Evolutionary conservation across 768 basidiomycete genomes (phyloP).

Genomic region (Suillus variegatus): DNA sequence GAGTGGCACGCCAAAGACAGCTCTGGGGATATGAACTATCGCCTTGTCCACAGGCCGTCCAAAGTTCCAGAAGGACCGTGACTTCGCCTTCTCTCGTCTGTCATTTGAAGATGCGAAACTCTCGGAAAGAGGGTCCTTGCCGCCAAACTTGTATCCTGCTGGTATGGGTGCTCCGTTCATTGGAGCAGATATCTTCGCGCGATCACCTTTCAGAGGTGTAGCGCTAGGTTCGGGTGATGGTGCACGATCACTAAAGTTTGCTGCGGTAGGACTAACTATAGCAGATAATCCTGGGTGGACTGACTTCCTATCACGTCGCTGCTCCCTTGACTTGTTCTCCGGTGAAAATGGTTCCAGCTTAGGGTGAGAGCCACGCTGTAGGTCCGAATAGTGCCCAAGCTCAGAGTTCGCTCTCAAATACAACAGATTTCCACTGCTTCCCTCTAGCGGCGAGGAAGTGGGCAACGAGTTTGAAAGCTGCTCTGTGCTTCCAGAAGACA

Average conservation of each 20-base stretch:
- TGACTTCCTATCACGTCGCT: conserved; percentile 59
- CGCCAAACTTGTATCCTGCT: conserved; percentile 86
- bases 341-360: conserved; percentile 50
- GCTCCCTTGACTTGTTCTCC: conserved; percentile 54
- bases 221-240: conserved; percentile 52
- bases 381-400: conserved; percentile 77
- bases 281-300: conserved; percentile 59
- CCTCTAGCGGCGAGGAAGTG: conserved; percentile 45
- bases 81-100: conserved; percentile 90
- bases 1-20: conserved; percentile 87
- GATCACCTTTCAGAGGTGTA: conserved; percentile 57
- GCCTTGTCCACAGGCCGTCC: conserved; percentile 58
- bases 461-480: conserved; percentile 65
- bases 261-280: conserved; percentile 44
- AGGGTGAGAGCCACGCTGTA: conserved; percentile 34
- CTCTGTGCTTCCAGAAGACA: conserved; percentile 48
- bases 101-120: conserved; percentile 48
- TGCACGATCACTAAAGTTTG: conserved; percentile 36
- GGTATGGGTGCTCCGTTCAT: conserved; percentile 85
- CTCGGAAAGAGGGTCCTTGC: conserved; percentile 61
- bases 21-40: conserved; percentile 51
- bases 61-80: conserved; percentile 92
- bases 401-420: conserved; percentile 72
- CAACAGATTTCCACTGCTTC: conserved; percentile 29
- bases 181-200: conserved; percentile 89